Evolutionary conservation across 2,329 filamentous ascomycete genomes (phyloP).

Genomic region (Fusarium sp.): DNA sequence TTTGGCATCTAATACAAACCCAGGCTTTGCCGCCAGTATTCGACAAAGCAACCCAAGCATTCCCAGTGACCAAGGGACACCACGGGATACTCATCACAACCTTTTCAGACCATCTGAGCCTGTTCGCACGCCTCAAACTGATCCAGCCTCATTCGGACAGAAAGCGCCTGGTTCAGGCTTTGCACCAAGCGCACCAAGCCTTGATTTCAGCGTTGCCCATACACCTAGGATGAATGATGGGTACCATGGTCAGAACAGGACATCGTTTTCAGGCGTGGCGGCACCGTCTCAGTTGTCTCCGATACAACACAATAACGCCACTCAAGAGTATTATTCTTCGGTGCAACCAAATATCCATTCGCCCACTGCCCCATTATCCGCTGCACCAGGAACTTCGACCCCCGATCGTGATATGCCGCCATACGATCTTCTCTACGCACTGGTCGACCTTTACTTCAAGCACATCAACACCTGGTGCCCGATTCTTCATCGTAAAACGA

Average conservation of each 20-base stretch:
- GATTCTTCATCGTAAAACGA: slow-evolving; percentile 86
- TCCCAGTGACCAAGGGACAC: slow-evolving; percentile 67
- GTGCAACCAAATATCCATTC: slow-evolving; percentile 63
- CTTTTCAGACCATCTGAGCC: slow-evolving; percentile 64
- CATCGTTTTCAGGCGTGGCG: slow-evolving; percentile 55
- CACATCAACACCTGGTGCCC: slow-evolving; percentile 88
- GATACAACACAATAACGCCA: slow-evolving; percentile 55
- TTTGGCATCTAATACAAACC: slow-evolving; percentile 54
- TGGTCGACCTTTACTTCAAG: slow-evolving; percentile 82
- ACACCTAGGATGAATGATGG: slow-evolving; percentile 62
- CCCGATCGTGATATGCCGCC: slow-evolving; percentile 76
- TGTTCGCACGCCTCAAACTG: slow-evolving; percentile 65
- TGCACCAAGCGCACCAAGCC: slow-evolving; percentile 56
- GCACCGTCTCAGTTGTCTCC: slow-evolving; percentile 49
- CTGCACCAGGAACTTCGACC: slow-evolving; percentile 48
- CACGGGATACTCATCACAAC: slow-evolving; percentile 57
- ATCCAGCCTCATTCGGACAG: slow-evolving; percentile 69
- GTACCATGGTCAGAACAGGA: slow-evolving; percentile 60
- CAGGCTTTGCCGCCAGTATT: slow-evolving; percentile 53
- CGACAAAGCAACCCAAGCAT: slow-evolving; percentile 63
- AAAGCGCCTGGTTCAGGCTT: slow-evolving; percentile 63
- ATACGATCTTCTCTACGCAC: slow-evolving; percentile 77
- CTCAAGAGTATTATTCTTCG: slow-evolving; percentile 63
- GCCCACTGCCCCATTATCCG: slow-evolving; percentile 65
- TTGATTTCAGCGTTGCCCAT: slow-evolving; percentile 63